Evolutionary conservation across 306 rosid genomes (phyloP).

Genomic region (Prunus padus): DNA sequence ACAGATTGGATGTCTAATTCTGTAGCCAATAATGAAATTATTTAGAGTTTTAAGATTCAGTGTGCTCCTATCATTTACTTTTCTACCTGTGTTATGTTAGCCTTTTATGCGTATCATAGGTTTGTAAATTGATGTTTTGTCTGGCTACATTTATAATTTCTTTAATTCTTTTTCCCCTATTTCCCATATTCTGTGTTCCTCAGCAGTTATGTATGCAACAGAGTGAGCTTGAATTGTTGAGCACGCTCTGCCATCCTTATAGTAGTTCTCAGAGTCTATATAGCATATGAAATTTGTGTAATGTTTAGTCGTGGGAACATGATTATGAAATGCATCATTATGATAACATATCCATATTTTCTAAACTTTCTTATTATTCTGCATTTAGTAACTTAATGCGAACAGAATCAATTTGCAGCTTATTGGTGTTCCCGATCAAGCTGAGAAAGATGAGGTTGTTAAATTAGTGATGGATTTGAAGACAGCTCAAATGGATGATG

Average conservation of each 20-base stretch:
- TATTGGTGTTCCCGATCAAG: constrained; percentile 72
- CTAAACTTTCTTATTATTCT: constrained; percentile 1
- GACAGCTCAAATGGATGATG: constrained; percentile 79
- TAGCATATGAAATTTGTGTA: background rate
- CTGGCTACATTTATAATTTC: background rate
- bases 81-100: background rate
- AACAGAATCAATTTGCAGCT: constrained; percentile 55
- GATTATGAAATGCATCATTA: background rate
- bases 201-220: background rate
- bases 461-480: constrained; percentile 73
- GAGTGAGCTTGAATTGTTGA: background rate
- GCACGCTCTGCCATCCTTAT: background rate
- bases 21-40: background rate
- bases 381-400: constrained; percentile 19
- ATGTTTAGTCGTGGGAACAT: background rate
- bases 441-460: constrained; percentile 94
- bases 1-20: background rate
- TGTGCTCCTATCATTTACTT: background rate
- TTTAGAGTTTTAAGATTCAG: background rate
- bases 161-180: background rate
- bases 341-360: background rate
- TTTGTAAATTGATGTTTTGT: background rate
- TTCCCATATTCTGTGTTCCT: background rate
- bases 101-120: background rate
- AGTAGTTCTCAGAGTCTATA: background rate